Evolutionary conservation across 2,329 filamentous ascomycete species (phyloP).

Genomic region (Penicillium sp.): DNA sequence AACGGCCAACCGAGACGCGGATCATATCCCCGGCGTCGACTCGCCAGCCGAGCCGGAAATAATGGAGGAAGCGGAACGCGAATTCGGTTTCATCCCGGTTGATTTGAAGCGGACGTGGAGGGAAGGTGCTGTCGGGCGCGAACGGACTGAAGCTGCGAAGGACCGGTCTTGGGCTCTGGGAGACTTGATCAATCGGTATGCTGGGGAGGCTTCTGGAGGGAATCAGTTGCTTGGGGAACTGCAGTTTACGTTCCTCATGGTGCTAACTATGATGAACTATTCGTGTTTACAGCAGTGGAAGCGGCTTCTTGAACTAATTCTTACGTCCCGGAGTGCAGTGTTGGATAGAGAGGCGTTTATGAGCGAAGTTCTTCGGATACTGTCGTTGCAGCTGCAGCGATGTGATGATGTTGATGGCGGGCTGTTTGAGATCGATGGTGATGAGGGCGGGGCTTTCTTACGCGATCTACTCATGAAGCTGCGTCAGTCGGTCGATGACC

Average conservation of each 20-base stretch:
- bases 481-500: constrained; percentile 50
- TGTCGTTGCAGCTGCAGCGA: constrained; percentile 55
- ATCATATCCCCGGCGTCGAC: constrained; percentile 60
- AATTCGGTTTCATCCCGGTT: constrained; percentile 57
- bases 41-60: constrained; percentile 21
- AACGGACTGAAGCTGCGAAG: constrained; percentile 60
- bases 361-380: constrained; percentile 48
- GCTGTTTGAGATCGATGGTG: constrained; percentile 56
- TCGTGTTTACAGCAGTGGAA: constrained; percentile 67
- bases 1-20: constrained; percentile 55
- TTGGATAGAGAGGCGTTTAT: constrained; percentile 51
- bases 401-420: constrained; percentile 60
- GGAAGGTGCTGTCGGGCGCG: constrained; percentile 58
- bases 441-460: constrained; percentile 54
- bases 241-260: constrained; percentile 62
- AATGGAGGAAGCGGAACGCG: constrained; percentile 41
- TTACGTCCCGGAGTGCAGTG: constrained; percentile 57
- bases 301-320: constrained; percentile 54
- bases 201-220: constrained; percentile 26
- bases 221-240: constrained; percentile 56
- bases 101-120: constrained; percentile 63
- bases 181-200: constrained; percentile 47
- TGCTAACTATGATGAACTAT: constrained; percentile 63
- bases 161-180: constrained; percentile 62
- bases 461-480: constrained; percentile 54